Evolutionary conservation across 2,329 filamentous ascomycete genomes (phyloP), one percentile per base, ranked within the genome.

Genomic region (Aspergillus intermedius): DNA sequence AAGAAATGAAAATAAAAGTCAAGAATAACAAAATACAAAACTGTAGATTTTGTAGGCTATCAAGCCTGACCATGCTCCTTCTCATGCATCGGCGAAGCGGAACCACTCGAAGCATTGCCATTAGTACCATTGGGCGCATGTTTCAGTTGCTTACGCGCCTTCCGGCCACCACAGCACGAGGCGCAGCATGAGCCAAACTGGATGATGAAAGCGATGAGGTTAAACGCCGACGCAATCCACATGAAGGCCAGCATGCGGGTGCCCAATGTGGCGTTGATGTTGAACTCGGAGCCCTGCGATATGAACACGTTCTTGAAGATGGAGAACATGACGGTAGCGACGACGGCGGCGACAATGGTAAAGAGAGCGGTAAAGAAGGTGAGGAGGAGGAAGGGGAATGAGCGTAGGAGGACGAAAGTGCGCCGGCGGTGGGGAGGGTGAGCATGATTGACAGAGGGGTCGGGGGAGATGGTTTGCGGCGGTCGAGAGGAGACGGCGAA

Each of bases 301-400:
- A 82, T 82, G 58, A 94, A 82, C 47, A 88, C 87, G 51, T 88
- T 83, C 55, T 82, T 80, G 73, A 94, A 90, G 52, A 91, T 87
- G 52, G 88, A 70, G 64, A 87, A 90, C 76, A 96, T 89, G 61
- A 85, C 86, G 0, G 89, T 95, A 8, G 85, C 88, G 48, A 95
- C 82, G 50, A 86, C 74, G 15, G 86, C 79, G 6, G 82, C 90
- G 22, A 84, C 82, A 10, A 83, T 79, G 37, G 85, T 81, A 57
- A 87, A 73, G 30, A 93, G 68, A 12, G 81, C 81, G 28, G 84
- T 75, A 49, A 90, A 61, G 62, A 86, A 83, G 35, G 83, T 81
- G 55, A 91, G 67, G 52, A 91, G 65, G 9, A 82, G 76, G 52
- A 93, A 76, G 4, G 85, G 80, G 17, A 91, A 71, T 45, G 84